Evolutionary conservation across 306 rosid genomes (phyloP).

Genomic region (Argentina anserina): DNA sequence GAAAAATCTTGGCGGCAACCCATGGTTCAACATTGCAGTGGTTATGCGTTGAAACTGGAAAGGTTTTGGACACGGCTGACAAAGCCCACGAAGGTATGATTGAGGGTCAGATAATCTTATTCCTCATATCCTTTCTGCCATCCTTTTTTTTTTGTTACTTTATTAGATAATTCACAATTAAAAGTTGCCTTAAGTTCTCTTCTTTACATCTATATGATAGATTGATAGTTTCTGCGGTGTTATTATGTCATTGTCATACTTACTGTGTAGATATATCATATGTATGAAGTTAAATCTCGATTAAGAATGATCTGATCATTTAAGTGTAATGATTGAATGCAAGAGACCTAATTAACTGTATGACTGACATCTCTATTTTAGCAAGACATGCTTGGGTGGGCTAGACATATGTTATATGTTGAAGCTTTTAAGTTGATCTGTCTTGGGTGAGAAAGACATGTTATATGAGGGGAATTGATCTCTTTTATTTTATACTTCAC

Average conservation of each 20-base stretch:
- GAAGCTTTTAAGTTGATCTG: background rate
- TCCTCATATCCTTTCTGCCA: background rate
- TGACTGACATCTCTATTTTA: background rate
- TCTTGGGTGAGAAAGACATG: background rate
- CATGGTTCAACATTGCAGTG: slow-evolving; percentile 92
- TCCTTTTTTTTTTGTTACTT: background rate
- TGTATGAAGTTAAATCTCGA: background rate
- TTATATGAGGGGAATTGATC: background rate
- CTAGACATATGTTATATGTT: background rate
- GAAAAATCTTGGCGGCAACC: slow-evolving; percentile 70
- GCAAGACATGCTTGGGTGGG: background rate
- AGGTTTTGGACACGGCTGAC: slow-evolving; percentile 90
- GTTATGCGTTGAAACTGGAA: slow-evolving; percentile 78
- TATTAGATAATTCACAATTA: background rate
- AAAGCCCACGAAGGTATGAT: slow-evolving; percentile 85
- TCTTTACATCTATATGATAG: background rate
- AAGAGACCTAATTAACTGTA: background rate
- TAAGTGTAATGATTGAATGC: background rate
- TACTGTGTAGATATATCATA: background rate
- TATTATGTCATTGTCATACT: background rate
- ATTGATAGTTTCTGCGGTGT: background rate
- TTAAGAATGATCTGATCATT: background rate
- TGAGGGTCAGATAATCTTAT: slow-evolving; percentile 1
- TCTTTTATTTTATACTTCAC: background rate
- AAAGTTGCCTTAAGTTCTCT: background rate